Conservation (phyloP, 768 basidiomycete genomes). For the Rhodosporidiobolus odoratus region DNA sequence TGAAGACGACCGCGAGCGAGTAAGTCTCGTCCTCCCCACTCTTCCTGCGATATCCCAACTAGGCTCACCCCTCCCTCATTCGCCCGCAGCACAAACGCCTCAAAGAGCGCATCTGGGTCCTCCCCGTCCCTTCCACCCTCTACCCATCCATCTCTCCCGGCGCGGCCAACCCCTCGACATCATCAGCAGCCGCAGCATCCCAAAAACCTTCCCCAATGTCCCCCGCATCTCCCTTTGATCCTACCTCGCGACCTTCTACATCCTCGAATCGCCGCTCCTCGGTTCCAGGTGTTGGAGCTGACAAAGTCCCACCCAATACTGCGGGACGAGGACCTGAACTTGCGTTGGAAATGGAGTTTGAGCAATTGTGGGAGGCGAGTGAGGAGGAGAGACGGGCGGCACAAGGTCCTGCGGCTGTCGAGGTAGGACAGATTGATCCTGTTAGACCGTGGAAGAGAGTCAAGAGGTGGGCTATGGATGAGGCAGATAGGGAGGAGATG, state of each 20-base stretch:
- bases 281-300: background rate
- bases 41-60: background rate
- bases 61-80: background rate
- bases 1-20: slow-evolving; percentile 52
- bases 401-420: slow-evolving; percentile 55
- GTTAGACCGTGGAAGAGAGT: slow-evolving; percentile 42
- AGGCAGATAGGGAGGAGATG: slow-evolving; percentile 56
- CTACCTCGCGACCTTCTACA: background rate
- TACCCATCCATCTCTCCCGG: slow-evolving; percentile 18
- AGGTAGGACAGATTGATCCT: slow-evolving; percentile 59
- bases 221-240: slow-evolving; percentile 46
- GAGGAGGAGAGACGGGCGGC: slow-evolving; percentile 67
- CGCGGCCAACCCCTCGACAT: too few relatives aligned
- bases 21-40: too few relatives aligned
- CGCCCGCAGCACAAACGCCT: slow-evolving; percentile 49
- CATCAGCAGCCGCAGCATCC: slow-evolving; percentile 23
- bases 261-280: background rate
- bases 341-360: slow-evolving; percentile 49
- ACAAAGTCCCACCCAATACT: slow-evolving; percentile 10
- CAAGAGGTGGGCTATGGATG: slow-evolving; percentile 50
- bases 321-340: slow-evolving; percentile 24
- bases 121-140: slow-evolving; percentile 46
- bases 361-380: slow-evolving; percentile 55
- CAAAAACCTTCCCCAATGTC: slow-evolving; percentile 46
- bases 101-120: slow-evolving; percentile 50